Evolutionary conservation across 2,329 filamentous ascomycete species (phyloP).

Genomic region (Metarhizium humberi): DNA sequence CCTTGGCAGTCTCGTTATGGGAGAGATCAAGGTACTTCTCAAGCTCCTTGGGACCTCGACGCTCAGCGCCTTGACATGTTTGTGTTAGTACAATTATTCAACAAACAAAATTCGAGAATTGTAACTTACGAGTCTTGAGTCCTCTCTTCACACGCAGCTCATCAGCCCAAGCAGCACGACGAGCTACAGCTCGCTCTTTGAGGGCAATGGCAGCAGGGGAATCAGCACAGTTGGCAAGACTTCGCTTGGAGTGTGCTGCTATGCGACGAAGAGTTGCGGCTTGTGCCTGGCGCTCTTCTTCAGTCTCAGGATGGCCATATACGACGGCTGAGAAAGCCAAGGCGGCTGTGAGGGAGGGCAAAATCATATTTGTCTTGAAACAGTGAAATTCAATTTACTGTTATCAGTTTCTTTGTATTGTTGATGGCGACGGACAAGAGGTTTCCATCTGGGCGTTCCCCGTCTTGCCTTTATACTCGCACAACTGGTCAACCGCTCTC

Average conservation of each 20-base stretch:
- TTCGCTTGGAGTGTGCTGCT: slow-evolving; percentile 5
- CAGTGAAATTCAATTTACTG: not conserved
- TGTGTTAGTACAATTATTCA: not conserved
- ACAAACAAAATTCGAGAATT: not conserved
- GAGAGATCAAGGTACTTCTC: slow-evolving; percentile 2
- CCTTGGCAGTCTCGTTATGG: slow-evolving; percentile 4
- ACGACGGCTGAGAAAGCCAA: slow-evolving; percentile 16
- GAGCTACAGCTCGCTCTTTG: slow-evolving; percentile 7
- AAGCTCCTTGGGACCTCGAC: slow-evolving; percentile 4
- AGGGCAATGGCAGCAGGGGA: slow-evolving; percentile 4
- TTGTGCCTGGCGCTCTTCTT: slow-evolving; percentile 2
- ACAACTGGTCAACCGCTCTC: not conserved
- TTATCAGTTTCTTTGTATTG: not conserved
- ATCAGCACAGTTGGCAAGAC: slow-evolving; percentile 4
- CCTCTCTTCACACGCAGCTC: slow-evolving; percentile 6
- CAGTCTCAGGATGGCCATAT: slow-evolving; percentile 10
- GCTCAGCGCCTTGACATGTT: not conserved
- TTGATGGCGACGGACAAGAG: not conserved
- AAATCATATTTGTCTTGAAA: not conserved
- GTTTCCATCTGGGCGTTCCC: not conserved
- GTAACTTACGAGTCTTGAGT: slow-evolving; percentile 5
- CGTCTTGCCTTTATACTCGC: not conserved
- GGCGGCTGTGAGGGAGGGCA: slow-evolving; percentile 16
- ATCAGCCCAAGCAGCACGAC: slow-evolving; percentile 6
- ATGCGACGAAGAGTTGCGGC: slow-evolving; percentile 3